phyloP scores from a whole-genome alignment of 805 yeast genomes.

The Pichia cephalocereana region DNA sequence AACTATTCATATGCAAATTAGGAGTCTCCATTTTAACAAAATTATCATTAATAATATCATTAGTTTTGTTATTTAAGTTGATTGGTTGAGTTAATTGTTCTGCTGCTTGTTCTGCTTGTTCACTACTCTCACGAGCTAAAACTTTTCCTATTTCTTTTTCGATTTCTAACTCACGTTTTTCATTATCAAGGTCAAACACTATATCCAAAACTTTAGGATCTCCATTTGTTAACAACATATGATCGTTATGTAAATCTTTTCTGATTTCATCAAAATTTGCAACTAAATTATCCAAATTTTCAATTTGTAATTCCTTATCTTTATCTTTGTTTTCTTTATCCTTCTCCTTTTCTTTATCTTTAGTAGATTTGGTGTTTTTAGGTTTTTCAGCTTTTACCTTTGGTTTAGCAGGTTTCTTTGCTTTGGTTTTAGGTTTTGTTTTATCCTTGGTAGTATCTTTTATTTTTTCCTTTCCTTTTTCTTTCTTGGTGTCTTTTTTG shows the following conservation, averaged over 20 bases:
- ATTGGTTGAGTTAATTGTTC: not conserved
- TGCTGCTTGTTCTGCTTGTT: conserved; percentile 17
- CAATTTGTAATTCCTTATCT: conserved; percentile 1
- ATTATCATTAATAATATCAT: not conserved
- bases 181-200: conserved; percentile 1
- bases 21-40: not conserved
- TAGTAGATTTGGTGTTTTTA: not conserved
- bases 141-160: conserved; percentile 14
- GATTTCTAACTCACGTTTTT: conserved; percentile 8
- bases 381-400: conserved; percentile 1
- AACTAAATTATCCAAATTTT: conserved; percentile 5
- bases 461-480: not conserved
- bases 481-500: not conserved
- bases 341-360: not conserved
- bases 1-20: not conserved
- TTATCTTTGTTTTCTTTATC: not conserved
- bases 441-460: not conserved
- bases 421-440: not conserved
- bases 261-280: conserved; percentile 7
- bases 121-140: conserved; percentile 14
- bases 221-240: not conserved
- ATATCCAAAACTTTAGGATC: conserved; percentile 2
- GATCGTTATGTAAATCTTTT: conserved; percentile 4
- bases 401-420: not conserved
- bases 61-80: not conserved